These are phyloP conservation scores for Kalmusia sp. DNA, from an alignment of 2,329 filamentous ascomycete species.

Conservation along the genomic window DNA sequence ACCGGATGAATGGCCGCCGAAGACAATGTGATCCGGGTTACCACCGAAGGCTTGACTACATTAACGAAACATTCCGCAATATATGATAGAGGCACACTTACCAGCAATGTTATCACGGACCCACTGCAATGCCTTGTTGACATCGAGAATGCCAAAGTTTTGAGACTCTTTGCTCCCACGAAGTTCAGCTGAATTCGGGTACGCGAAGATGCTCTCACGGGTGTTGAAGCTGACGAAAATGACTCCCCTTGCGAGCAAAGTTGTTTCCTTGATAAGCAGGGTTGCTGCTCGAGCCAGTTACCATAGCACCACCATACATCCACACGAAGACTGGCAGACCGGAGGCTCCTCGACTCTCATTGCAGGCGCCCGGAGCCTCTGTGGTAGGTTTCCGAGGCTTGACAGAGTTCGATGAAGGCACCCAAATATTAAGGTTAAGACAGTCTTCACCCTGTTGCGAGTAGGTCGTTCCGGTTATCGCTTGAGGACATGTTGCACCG, in stretches of 20 bases:
- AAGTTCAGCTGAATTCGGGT: conserved; percentile 50
- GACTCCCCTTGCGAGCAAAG: conserved; percentile 32
- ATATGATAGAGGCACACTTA: not conserved
- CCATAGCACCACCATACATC: conserved; percentile 54
- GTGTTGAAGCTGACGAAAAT: conserved; percentile 36
- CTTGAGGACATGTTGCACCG: conserved; percentile 32
- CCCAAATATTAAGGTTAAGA: conserved; percentile 46
- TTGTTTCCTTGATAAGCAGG: conserved; percentile 52
- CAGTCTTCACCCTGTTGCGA: conserved; percentile 44
- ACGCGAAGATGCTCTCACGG: conserved; percentile 48
- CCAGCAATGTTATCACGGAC: conserved; percentile 43
- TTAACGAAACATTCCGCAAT: not conserved
- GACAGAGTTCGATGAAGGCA: conserved; percentile 12
- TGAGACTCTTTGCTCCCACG: conserved; percentile 21
- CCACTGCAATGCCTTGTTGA: conserved; percentile 47
- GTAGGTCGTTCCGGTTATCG: conserved; percentile 27
- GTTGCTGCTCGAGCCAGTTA: conserved; percentile 50
- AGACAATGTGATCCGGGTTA: conserved; percentile 51
- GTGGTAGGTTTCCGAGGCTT: not conserved
- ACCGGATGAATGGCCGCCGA: conserved; percentile 47
- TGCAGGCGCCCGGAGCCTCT: not conserved
- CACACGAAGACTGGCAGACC: conserved; percentile 48
- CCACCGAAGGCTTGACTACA: conserved; percentile 48
- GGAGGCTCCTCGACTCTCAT: not conserved
- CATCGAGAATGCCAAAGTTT: conserved; percentile 47